Conservation (phyloP, 306 rosid species). For the Begonia peltatifolia region DNA sequence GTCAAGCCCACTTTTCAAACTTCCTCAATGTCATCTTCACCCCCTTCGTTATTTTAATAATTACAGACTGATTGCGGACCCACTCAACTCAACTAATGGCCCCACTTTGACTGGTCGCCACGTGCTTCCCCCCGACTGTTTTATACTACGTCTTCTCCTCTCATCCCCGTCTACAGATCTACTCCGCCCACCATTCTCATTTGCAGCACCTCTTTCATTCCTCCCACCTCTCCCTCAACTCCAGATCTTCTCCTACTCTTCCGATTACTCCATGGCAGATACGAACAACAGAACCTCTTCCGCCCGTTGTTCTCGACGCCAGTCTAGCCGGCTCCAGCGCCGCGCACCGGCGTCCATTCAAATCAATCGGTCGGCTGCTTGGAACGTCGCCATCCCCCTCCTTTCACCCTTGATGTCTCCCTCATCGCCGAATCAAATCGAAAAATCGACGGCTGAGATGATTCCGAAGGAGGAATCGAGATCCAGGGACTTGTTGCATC, state of each 20-base stretch:
- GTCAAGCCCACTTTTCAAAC: no score
- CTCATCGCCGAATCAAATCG: constrained; percentile 15
- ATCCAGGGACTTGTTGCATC: constrained; percentile 1
- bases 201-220: background rate
- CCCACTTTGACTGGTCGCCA: background rate
- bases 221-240: background rate
- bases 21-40: no score
- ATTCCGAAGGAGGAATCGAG: constrained; percentile 18
- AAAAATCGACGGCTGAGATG: constrained; percentile 6
- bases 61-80: no score
- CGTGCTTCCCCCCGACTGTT: constrained; percentile 1
- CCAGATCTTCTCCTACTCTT: no score
- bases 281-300: constrained; percentile 9
- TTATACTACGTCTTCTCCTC: background rate
- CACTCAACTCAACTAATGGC: no score
- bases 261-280: constrained; percentile 35
- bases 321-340: constrained; percentile 63
- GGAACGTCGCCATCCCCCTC: constrained; percentile 95
- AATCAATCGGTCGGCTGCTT: constrained; percentile 37
- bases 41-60: no score
- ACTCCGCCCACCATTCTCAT: background rate
- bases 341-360: constrained; percentile 72
- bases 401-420: constrained; percentile 73
- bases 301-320: constrained; percentile 7
- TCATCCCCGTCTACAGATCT: background rate